phyloP scores from a whole-genome alignment of 352 stramenopile genomes.

The Pythium apleroticum region DNA sequence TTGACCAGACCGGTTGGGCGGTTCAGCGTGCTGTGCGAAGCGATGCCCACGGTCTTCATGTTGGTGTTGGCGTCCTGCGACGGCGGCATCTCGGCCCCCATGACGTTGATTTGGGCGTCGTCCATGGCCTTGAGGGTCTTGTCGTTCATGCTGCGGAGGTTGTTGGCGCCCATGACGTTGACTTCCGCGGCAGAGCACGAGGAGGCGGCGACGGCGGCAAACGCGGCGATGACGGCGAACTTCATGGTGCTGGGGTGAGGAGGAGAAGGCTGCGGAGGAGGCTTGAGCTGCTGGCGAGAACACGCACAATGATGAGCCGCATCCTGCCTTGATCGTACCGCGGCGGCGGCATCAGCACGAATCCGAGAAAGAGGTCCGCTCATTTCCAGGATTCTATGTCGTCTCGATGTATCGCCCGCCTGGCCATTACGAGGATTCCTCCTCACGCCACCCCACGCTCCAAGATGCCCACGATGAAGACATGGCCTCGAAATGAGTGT shows the following conservation, averaged over 20 bases:
- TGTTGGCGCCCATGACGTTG: neutral
- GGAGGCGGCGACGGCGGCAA: neutral
- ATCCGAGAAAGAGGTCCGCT: no score
- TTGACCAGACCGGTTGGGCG: conserved; percentile 34
- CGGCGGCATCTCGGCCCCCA: conserved; percentile 8
- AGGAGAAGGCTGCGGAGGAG: neutral
- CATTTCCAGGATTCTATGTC: no score
- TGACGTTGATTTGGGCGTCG: conserved; percentile 9
- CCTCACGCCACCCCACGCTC: no score
- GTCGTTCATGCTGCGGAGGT: neutral
- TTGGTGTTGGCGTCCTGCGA: conserved; percentile 2
- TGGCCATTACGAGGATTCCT: no score
- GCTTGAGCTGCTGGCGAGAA: no score
- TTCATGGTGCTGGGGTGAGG: neutral
- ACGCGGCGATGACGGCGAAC: neutral
- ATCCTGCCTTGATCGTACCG: no score
- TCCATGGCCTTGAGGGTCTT: no score
- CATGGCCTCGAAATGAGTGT: no score
- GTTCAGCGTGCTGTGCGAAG: conserved; percentile 27
- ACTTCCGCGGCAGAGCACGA: neutral
- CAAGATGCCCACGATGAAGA: no score
- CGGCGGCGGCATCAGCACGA: no score
- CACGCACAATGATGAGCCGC: no score
- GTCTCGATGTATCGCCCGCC: no score
- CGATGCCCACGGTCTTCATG: conserved; percentile 14